Base-by-base conservation (phyloP, 768 basidiomycete species). In the Hericium erinaceus region DNA sequence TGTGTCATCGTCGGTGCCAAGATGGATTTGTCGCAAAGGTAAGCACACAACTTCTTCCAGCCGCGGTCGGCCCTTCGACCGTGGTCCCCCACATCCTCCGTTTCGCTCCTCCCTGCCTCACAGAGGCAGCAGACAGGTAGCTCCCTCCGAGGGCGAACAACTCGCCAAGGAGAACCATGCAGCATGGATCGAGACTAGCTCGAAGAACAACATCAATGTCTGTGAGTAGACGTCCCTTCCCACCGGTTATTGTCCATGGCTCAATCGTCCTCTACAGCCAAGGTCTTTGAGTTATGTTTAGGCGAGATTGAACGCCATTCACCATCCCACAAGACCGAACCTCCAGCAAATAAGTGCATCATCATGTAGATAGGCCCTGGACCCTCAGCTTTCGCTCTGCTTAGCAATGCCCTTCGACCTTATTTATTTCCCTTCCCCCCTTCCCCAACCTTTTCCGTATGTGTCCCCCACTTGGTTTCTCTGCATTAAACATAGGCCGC, bases 1-100 rank as follows among this genome's bases (percentile, higher is more conserved):
- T 93, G 93, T 70, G 92, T 98, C 48, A 85, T 98, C 61, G 95
- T 95, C 52, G 95, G 94, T 39, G 87, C 95, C 61, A 98, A 98
- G 78, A 77, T 79, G 48, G 95, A 98, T 76, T 74, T 98, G 61
- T 74, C 79, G 49, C 76, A 78, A 62, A 84, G 84, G 93, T 92
- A 65, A 58, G 82, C 76, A 49, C 44, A 51, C n/a, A 38, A 54
- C 39, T 39, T 20, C 33, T 33, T 33, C 33, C 33, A 4, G 33
- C 33, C 9, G 7, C 33, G 33, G 33, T 33, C 33, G 8, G 33
- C 33, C 33, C 33, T 10, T 33, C 33, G 33, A 37, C 44, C 56
- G 54, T 39, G 40, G 52, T 46, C 20, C 46, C 39, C 49, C 38
- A 58, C 51, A n/a, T 56, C 48, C 40, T 53, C 8, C 48, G 50